A percentile compares a stretch with the other conserved stretches of the same genome.
Conservation (phyloP, 2,329 filamentous ascomycete genomes). For the Aspergillus pseudoglaucus region DNA sequence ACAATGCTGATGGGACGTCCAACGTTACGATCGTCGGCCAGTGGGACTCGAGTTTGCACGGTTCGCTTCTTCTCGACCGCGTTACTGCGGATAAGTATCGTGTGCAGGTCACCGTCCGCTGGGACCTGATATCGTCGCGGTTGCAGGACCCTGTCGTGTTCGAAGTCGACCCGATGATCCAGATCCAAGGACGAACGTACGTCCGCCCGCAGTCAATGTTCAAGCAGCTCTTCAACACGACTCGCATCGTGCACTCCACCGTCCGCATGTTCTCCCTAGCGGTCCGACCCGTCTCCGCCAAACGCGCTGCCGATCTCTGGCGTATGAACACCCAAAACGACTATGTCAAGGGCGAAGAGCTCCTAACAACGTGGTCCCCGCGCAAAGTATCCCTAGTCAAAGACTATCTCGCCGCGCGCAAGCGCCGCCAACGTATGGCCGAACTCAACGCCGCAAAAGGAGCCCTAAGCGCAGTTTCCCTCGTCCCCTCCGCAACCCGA, state of each 20-base stretch:
- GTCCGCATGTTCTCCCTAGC: slow-evolving; percentile 80
- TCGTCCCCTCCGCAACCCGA: slow-evolving; percentile 28
- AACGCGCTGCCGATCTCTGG: slow-evolving; percentile 89
- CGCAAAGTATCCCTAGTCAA: slow-evolving; percentile 84
- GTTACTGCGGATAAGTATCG: slow-evolving; percentile 88
- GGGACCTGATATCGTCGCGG: slow-evolving; percentile 78
- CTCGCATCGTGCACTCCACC: slow-evolving; percentile 78
- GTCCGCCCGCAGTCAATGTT: slow-evolving; percentile 83
- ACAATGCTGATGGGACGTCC: slow-evolving; percentile 83
- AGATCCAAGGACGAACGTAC: slow-evolving; percentile 77
- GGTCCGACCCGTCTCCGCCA: slow-evolving; percentile 82
- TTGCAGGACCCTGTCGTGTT: slow-evolving; percentile 87
- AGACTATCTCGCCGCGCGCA: slow-evolving; percentile 72
- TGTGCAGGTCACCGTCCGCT: slow-evolving; percentile 78
- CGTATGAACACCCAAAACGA: slow-evolving; percentile 90
- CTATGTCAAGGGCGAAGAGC: slow-evolving; percentile 94
- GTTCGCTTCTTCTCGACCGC: slow-evolving; percentile 86
- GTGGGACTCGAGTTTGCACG: slow-evolving; percentile 93
- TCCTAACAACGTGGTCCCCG: slow-evolving; percentile 75
- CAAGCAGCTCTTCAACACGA: slow-evolving; percentile 76
- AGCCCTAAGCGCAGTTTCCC: slow-evolving; percentile 34
- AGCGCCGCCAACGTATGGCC: slow-evolving; percentile 64
- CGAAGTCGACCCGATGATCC: slow-evolving; percentile 69
- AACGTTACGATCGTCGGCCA: slow-evolving; percentile 83
- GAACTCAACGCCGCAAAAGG: slow-evolving; percentile 66